Evolutionary conservation across 495 filamentous ascomycete species (phyloP), one percentile per base, ranked within the genome.

Genomic region (Melanomma pulvis-pyrius): DNA sequence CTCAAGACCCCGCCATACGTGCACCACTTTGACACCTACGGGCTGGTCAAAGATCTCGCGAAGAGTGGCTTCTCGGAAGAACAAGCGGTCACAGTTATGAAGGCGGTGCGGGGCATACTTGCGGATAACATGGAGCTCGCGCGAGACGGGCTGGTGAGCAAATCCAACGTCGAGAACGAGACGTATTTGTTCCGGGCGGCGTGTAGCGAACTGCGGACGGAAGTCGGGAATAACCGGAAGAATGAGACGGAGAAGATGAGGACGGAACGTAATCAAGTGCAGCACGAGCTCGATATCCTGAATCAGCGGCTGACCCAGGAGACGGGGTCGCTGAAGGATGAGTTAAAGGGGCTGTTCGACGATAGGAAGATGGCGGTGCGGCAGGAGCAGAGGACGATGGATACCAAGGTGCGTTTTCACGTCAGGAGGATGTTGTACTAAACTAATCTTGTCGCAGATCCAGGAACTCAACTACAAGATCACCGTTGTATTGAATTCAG

Each of bases 1-100:
- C 70, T 97, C 30, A 79, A 86, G 7, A 84, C 91, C 0, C 84
- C 90, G 17, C 90, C 86, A 2, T 93, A 96, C 75, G 86, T 96
- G 13, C 94, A 98, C 79, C 92, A 97, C 79, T 98, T 98, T 76
- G 94, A 98, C 78, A 96, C 89, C 19, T 98, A 92, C 72, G 86
- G 85, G 3, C 83, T 97, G 1, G 94, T 97, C 4, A 87, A 88
- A 50, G 83, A 90, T 67, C 86, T 98, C 5, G 80, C 87, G 22
- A 76, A 76, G 0, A 83, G 87, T 22, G 90, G 87, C 1, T 97
- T 92, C 76, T 85, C 79, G 7, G 77, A 82, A 15, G 81, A 81
- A 0, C 92, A 96, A 74, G 82, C 90, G 36, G 84, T 90, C 49
- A 89, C 85, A 1, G 80, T 89, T 48, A 98, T 98, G 93, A 96